Evolutionary conservation across 2,329 filamentous ascomycete genomes (phyloP).

Genomic region (Diaporthe longicolla): DNA sequence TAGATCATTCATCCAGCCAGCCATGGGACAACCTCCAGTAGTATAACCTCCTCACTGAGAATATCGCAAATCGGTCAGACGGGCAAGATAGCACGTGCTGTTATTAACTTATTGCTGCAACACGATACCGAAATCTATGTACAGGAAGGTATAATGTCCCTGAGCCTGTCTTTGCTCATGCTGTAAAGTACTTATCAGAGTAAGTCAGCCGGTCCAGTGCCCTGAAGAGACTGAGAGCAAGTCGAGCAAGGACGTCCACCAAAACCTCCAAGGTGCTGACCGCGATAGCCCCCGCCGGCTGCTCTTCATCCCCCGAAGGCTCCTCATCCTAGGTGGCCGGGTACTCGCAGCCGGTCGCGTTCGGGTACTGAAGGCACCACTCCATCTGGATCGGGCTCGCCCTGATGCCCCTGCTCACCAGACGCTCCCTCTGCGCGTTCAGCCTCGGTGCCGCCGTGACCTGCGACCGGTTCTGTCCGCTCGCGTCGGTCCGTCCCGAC

Average conservation of each 20-base stretch:
- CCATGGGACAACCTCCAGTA: too few relatives aligned
- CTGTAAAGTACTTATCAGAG: background rate
- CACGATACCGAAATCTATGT: conserved; percentile 17
- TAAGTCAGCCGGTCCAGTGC: background rate
- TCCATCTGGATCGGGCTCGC: conserved; percentile 79
- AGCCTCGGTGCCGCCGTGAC: conserved; percentile 78
- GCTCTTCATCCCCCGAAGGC: conserved; percentile 5
- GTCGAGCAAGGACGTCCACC: background rate
- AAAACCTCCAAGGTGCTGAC: background rate
- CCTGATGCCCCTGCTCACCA: conserved; percentile 77
- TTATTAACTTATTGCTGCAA: background rate
- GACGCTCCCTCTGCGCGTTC: conserved; percentile 81
- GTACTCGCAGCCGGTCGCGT: conserved; percentile 62
- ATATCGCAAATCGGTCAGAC: background rate
- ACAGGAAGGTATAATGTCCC: conserved; percentile 23
- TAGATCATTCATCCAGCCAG: background rate
- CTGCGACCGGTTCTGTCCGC: conserved; percentile 79
- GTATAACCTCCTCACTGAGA: background rate
- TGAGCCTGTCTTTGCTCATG: background rate
- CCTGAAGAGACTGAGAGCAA: conserved; percentile 9
- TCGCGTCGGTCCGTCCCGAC: conserved; percentile 77
- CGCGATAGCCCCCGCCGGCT: background rate
- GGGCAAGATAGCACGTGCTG: background rate
- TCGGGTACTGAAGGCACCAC: conserved; percentile 75
- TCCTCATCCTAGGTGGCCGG: conserved; percentile 41